Evolutionary conservation across 495 filamentous ascomycete species (phyloP).

Genomic region (Tetracladium marchalianum): DNA sequence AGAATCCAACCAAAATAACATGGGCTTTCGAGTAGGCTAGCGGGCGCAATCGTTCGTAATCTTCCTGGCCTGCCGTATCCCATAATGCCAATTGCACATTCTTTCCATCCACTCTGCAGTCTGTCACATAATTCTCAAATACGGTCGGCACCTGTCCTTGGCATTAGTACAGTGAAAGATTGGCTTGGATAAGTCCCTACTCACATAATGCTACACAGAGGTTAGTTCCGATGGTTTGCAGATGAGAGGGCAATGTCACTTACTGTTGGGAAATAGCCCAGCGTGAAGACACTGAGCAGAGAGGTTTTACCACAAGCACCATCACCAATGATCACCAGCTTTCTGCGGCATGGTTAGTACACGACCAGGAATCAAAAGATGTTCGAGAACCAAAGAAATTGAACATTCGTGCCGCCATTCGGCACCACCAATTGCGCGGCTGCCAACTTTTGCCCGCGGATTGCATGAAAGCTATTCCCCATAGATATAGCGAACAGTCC

Average conservation of each 20-base stretch:
- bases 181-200: slow-evolving; percentile 19
- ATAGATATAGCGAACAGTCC: background rate
- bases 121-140: slow-evolving; percentile 99
- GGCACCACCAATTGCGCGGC: no score
- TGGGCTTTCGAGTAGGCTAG: slow-evolving; percentile 96
- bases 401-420: background rate
- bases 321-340: slow-evolving; percentile 98
- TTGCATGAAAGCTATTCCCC: no score
- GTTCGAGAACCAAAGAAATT: no score
- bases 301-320: slow-evolving; percentile 98
- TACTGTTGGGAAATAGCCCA: slow-evolving; percentile 97
- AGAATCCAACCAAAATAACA: slow-evolving; percentile 93
- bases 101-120: slow-evolving; percentile 96
- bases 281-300: slow-evolving; percentile 93
- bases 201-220: slow-evolving; percentile 56
- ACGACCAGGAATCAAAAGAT: background rate
- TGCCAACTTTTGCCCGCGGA: no score
- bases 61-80: slow-evolving; percentile 99
- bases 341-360: slow-evolving; percentile 42
- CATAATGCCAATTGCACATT: slow-evolving; percentile 96
- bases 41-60: slow-evolving; percentile 91
- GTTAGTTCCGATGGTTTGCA: slow-evolving; percentile 3
- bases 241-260: slow-evolving; percentile 13
- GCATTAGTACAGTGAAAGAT: background rate
- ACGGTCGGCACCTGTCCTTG: slow-evolving; percentile 77